phyloP scores from a whole-genome alignment of 1,284 basidiomycete species.

The Cutaneotrichosporon daszewskae region DNA sequence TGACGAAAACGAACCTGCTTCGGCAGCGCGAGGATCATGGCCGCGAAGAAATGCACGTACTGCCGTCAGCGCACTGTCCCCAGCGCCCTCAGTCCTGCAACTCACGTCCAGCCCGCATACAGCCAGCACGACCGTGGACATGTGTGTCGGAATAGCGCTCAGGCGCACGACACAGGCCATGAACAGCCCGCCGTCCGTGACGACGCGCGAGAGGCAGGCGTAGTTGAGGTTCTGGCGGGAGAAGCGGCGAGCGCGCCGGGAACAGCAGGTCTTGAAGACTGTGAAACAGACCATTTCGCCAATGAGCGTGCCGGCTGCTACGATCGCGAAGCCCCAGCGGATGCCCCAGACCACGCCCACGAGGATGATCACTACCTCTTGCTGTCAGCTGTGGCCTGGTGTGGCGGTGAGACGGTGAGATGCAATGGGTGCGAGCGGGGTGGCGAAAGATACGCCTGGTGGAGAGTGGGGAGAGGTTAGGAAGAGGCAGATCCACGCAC shows the following conservation, averaged over 20 bases:
- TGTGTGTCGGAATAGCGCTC: conserved; percentile 39
- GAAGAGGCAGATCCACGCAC: conserved; percentile 11
- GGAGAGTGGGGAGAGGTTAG: too few relatives aligned
- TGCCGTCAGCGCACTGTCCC: conserved; percentile 13
- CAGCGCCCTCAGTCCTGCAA: background rate
- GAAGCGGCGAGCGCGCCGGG: conserved; percentile 32
- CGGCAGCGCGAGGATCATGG: conserved; percentile 41
- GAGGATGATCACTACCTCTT: conserved; percentile 37
- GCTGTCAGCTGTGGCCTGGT: background rate
- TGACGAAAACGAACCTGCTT: conserved; percentile 36
- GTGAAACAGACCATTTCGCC: conserved; percentile 42
- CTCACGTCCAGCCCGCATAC: conserved; percentile 30
- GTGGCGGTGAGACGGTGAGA: too few relatives aligned
- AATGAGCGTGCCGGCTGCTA: conserved; percentile 31
- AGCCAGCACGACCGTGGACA: conserved; percentile 44
- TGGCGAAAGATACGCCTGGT: too few relatives aligned
- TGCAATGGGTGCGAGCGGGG: too few relatives aligned
- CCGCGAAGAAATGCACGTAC: conserved; percentile 38
- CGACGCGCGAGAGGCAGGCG: conserved; percentile 37
- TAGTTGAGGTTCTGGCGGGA: conserved; percentile 43
- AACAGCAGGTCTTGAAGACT: conserved; percentile 43
- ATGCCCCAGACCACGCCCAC: conserved; percentile 47
- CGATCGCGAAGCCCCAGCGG: conserved; percentile 40
- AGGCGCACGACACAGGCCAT: conserved; percentile 37
- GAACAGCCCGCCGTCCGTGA: conserved; percentile 42